A percentile compares a stretch with the other conserved stretches of the same genome.
These are phyloP conservation scores for Solioccasus polychromus DNA, from an alignment of 768 basidiomycete species.

Conservation along the genomic window DNA sequence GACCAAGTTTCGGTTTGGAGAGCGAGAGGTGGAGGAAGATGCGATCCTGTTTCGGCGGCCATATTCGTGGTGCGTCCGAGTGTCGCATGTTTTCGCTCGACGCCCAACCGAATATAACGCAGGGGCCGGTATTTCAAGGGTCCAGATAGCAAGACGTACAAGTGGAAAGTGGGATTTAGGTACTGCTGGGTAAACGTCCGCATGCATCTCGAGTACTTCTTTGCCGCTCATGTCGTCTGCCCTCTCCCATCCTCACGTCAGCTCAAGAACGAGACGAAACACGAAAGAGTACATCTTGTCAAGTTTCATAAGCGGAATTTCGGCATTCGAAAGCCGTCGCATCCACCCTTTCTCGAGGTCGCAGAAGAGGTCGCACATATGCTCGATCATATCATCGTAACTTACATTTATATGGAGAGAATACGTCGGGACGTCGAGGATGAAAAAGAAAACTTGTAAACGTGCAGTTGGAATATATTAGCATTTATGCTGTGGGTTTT, in stretches of 20 bases:
- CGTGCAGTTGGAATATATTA: too few species aligned
- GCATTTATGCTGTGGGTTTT: too few species aligned
- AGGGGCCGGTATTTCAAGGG: constrained; percentile 30
- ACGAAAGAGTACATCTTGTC: constrained; percentile 10
- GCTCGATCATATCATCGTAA: constrained; percentile 32
- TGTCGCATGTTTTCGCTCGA: too few species aligned
- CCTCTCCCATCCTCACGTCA: too few species aligned
- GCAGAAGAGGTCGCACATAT: constrained; percentile 24
- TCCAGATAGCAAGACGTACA: constrained; percentile 30
- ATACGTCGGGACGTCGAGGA: constrained; percentile 25
- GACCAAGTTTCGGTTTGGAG: constrained; percentile 26
- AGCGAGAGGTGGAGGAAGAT: constrained; percentile 18
- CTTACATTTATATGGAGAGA: constrained; percentile 32
- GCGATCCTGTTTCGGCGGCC: constrained; percentile 12
- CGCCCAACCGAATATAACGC: too few species aligned
- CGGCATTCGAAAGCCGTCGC: constrained; percentile 15
- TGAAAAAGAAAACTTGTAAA: constrained; percentile 7
- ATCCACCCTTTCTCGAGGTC: constrained; percentile 28
- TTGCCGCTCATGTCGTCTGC: too few species aligned
- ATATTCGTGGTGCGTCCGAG: constrained; percentile 9
- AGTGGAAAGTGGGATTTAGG: constrained; percentile 27
- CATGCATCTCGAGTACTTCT: too few species aligned
- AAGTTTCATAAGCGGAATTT: constrained; percentile 20
- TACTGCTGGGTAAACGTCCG: constrained; percentile 24
- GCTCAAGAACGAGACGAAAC: constrained; percentile 15